phyloP scores from a whole-genome alignment of 2,329 filamentous ascomycete genomes.

The Tolypocladium endophyticum region DNA sequence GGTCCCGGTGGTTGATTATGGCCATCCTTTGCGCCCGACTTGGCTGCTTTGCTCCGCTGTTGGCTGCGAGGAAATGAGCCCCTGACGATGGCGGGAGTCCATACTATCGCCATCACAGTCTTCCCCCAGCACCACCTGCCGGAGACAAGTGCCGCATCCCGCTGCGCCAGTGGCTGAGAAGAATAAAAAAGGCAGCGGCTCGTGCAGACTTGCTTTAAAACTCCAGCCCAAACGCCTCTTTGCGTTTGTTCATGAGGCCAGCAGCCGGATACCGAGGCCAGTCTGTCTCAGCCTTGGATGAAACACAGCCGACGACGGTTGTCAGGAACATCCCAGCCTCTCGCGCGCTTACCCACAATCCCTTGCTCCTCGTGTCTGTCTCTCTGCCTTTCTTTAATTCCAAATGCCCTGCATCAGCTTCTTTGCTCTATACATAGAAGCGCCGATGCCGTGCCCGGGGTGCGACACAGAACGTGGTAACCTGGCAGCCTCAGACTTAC shows the following conservation, averaged over 20 bases:
- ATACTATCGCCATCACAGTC: background rate
- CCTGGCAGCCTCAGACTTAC: background rate
- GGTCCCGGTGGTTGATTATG: background rate
- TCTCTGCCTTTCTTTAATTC: constrained; percentile 8
- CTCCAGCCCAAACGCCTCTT: background rate
- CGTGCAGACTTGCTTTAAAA: background rate
- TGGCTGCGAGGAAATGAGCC: background rate
- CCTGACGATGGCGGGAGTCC: background rate
- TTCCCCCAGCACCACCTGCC: background rate
- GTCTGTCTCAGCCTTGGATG: constrained; percentile 20
- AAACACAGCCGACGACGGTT: constrained; percentile 19
- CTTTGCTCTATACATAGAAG: background rate
- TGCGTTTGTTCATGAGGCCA: background rate
- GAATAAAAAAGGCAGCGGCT: background rate
- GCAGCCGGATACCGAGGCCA: constrained; percentile 7
- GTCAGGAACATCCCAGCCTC: constrained; percentile 10
- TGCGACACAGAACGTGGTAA: background rate
- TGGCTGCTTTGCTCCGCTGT: background rate
- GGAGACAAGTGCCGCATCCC: background rate
- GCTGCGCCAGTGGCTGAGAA: background rate
- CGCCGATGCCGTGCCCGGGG: constrained; percentile 1
- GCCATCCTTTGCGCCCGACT: background rate
- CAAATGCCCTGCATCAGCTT: constrained; percentile 4
- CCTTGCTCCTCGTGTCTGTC: constrained; percentile 5
- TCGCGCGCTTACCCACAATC: constrained; percentile 8